Base-by-base conservation (phyloP, 176 grass and related monocot genomes). In the Avena sativa region DNA sequence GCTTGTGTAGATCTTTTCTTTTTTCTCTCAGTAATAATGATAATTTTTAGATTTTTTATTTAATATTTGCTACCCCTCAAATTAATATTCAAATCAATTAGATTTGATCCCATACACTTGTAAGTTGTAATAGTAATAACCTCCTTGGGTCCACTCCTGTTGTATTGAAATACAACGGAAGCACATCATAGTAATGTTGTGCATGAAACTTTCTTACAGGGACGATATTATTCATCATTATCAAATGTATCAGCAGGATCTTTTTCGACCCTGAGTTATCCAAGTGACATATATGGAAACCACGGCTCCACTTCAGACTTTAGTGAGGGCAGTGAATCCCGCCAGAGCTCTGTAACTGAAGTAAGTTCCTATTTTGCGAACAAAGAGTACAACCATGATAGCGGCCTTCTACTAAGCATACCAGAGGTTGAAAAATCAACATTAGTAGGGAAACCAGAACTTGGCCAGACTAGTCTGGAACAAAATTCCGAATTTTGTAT, bases 151-250 rank as follows among this genome's bases (percentile, higher is more conserved):
- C 56, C 53, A 50, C 32, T 3, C 6, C 2, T 68, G 19, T 44
- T 84, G 43, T 68, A 63, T 30, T 71, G 23, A 32, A 53, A 88
- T 61, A 40, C 48, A 50, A 71, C 60, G 85, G 34, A 52, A 85
- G 17, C 60, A 81, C 21, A 62, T 76, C 55, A 52, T 32, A 44
- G 19, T 80, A 61, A 76, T 53, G 68, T 56, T 84, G 21, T 80
- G 14, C n/a, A 65, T 82, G 75, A 80, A 79, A 59, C 15, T 88
- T 80, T 84, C 6, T 82, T 80, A 59, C 89, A 99, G 97, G 97
- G 94, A 16, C 94, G 97, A 88, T 93, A 94, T 91, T 87, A 89
- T 83, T 86, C 90, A 77, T 89, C 91, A 84, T 19, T 77, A 12
- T 91, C 81, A 40, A 96, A 94, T 78, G 87, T 78, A 5, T 88